These are phyloP conservation scores for Vitis cinerea DNA, from an alignment of 164 flowering plant species.

Conservation along the genomic window DNA sequence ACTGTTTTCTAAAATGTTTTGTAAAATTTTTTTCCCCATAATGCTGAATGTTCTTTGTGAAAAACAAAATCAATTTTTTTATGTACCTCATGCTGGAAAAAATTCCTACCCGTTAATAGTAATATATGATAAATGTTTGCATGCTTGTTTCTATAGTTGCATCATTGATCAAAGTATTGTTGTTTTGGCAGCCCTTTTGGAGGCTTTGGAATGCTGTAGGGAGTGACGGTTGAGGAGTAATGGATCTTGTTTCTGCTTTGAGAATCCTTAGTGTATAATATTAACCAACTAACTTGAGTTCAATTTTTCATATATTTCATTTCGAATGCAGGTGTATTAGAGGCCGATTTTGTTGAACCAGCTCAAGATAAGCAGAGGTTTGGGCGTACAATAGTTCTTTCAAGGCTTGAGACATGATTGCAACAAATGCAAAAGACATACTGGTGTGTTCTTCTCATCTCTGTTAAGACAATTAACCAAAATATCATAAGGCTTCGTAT, in stretches of 20 bases:
- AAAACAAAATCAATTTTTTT: no score
- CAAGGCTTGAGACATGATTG: conserved; percentile 63
- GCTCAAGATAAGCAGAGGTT: conserved; percentile 93
- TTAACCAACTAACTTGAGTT: conserved; percentile 2
- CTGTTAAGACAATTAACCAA: background rate
- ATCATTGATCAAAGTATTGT: background rate
- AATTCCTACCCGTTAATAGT: no score
- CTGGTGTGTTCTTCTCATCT: conserved; percentile 45
- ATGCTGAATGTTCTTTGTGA: no score
- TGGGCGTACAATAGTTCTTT: conserved; percentile 78
- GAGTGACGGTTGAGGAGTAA: conserved; percentile 44
- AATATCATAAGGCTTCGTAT: no score
- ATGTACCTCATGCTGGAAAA: no score
- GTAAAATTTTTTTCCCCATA: no score
- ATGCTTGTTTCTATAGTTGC: background rate
- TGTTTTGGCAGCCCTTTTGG: conserved; percentile 41
- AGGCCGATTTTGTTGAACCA: conserved; percentile 89
- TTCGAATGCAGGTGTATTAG: conserved; percentile 58
- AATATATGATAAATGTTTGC: background rate
- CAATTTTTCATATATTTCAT: background rate
- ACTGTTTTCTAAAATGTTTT: no score
- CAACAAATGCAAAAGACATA: conserved; percentile 56
- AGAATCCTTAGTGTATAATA: background rate
- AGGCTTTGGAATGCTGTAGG: conserved; percentile 50
- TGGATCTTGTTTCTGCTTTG: conserved; percentile 25